Evolutionary conservation across 2,329 filamentous ascomycete species (phyloP).

Genomic region (Colletotrichum magnum): DNA sequence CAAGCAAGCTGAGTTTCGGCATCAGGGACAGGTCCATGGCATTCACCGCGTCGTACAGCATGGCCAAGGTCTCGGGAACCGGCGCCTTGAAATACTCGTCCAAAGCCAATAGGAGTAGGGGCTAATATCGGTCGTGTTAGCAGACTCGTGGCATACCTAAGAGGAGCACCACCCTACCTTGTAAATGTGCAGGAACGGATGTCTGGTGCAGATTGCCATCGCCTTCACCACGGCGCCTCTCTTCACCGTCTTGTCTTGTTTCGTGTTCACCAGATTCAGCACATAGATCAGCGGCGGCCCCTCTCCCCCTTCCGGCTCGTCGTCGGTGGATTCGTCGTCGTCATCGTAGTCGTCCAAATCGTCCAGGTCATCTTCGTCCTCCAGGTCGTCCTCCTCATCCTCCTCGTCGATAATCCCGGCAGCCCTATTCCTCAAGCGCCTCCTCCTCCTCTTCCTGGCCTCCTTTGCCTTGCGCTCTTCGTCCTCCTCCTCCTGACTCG

Average conservation of each 20-base stretch:
- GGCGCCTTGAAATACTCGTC: conserved; percentile 98
- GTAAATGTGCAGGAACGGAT: conserved; percentile 98
- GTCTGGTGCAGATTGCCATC: conserved; percentile 98
- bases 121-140: conserved; percentile 63
- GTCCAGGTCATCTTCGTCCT: conserved; percentile 59
- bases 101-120: conserved; percentile 87
- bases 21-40: conserved; percentile 96
- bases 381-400: conserved; percentile 65
- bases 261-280: conserved; percentile 96
- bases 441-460: conserved; percentile 65
- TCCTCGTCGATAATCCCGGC: conserved; percentile 64
- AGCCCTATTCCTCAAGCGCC: conserved; percentile 65
- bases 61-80: conserved; percentile 86
- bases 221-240: conserved; percentile 96
- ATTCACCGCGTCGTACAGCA: conserved; percentile 93
- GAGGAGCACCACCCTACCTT: conserved; percentile 72
- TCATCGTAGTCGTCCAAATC: conserved; percentile 62
- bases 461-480: conserved; percentile 73
- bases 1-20: conserved; percentile 86
- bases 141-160: neutral
- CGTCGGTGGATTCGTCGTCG: conserved; percentile 69
- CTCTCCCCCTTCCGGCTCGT: conserved; percentile 79
- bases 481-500: conserved; percentile 85
- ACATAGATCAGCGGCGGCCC: conserved; percentile 97
- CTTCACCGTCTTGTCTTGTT: conserved; percentile 93